Percentiles rank a stretch among this genome's conserved stretches.
phyloP scores from a whole-genome alignment of 257 asterid species.

The Fraxinus quadrangulata region DNA sequence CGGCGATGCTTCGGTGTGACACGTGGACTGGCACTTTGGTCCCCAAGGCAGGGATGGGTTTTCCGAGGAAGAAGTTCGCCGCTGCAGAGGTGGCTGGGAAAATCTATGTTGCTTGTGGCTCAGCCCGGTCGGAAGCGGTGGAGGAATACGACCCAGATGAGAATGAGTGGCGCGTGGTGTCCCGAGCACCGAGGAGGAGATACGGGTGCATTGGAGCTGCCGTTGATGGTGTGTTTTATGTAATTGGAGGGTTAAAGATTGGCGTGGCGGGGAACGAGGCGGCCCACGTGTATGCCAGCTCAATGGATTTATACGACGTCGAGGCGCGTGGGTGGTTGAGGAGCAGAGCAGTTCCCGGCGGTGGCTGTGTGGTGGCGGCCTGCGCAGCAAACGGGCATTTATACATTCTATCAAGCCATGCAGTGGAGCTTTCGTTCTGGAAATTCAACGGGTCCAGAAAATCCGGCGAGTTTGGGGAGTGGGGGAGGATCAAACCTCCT shows the following conservation, averaged over 20 bases:
- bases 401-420: constrained; percentile 76
- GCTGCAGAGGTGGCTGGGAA: constrained; percentile 61
- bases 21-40: constrained; percentile 81
- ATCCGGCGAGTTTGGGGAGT: constrained; percentile 54
- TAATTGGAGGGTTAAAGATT: constrained; percentile 73
- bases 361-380: constrained; percentile 92
- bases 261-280: constrained; percentile 45
- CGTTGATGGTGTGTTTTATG: constrained; percentile 66
- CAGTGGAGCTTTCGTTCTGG: constrained; percentile 91
- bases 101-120: constrained; percentile 80
- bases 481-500: constrained; percentile 73
- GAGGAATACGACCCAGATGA: constrained; percentile 80
- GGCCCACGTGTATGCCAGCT: constrained; percentile 68
- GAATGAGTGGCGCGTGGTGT: constrained; percentile 62
- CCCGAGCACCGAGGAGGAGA: constrained; percentile 63
- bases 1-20: constrained; percentile 73
- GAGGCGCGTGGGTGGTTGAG: constrained; percentile 65
- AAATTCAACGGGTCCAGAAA: constrained; percentile 52
- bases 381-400: constrained; percentile 54
- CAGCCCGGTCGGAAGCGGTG: constrained; percentile 57
- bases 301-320: constrained; percentile 81
- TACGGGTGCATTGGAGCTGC: constrained; percentile 83
- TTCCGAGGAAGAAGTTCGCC: constrained; percentile 77
- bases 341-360: constrained; percentile 70
- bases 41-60: constrained; percentile 51